phyloP scores from a whole-genome alignment of 31 red algal species.

The Pterothamnion heteromorphum region DNA sequence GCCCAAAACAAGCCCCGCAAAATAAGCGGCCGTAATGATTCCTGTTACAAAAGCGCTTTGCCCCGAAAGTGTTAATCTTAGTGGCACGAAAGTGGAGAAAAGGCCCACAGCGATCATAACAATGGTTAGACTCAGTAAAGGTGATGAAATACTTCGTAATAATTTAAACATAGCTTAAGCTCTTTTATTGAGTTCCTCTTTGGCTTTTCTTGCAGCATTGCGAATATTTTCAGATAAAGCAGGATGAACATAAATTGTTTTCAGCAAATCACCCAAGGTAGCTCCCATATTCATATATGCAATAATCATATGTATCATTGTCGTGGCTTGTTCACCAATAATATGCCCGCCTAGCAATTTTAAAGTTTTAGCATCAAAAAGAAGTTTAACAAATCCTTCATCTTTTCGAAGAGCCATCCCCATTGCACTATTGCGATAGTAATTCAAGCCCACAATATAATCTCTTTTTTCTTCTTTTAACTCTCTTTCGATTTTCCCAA shows the following conservation, averaged over 20 bases:
- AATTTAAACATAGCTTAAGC: too few relatives aligned
- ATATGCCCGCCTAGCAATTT: neutral
- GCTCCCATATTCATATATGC: neutral
- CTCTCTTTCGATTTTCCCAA: neutral
- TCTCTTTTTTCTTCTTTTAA: neutral
- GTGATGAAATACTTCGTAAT: too few relatives aligned
- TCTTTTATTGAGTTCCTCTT: too few relatives aligned
- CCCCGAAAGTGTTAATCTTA: too few relatives aligned
- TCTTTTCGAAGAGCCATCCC: neutral
- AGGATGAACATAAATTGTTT: neutral
- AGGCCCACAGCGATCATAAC: too few relatives aligned
- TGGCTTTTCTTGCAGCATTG: neutral
- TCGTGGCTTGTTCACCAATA: neutral
- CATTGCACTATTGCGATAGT: neutral
- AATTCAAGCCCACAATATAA: neutral
- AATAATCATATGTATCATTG: neutral
- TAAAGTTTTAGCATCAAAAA: neutral
- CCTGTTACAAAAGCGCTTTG: too few relatives aligned
- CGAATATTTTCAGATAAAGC: neutral
- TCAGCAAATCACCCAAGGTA: neutral
- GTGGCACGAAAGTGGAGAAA: too few relatives aligned
- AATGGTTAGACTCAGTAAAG: too few relatives aligned
- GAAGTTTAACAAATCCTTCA: neutral
- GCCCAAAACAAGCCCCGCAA: too few relatives aligned
- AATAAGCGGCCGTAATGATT: too few relatives aligned